Conservation (phyloP, 441 rosid species). For the Lepidium campestre region DNA sequence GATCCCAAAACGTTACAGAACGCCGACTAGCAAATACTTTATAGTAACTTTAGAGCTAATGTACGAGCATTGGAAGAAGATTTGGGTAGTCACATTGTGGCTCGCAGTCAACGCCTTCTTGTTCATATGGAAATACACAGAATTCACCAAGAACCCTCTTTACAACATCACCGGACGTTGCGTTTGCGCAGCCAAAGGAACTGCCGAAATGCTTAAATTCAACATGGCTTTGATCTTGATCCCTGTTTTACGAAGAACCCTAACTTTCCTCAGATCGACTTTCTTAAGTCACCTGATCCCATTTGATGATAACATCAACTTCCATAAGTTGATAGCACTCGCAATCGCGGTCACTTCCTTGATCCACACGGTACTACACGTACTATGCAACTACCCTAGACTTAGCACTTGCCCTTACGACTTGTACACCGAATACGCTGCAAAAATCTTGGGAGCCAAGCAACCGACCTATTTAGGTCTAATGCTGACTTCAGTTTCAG, state of each 20-base stretch:
- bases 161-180: conserved; percentile 70
- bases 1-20: conserved; percentile 67
- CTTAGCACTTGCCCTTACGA: conserved; percentile 35
- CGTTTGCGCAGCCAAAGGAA: conserved; percentile 70
- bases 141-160: conserved; percentile 24
- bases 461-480: conserved; percentile 62
- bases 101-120: conserved; percentile 36
- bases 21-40: conserved; percentile 44
- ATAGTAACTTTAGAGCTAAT: conserved; percentile 38
- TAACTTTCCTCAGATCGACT: conserved; percentile 66
- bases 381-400: conserved; percentile 56
- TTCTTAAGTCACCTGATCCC: conserved; percentile 51
- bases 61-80: conserved; percentile 55
- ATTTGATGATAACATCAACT: conserved; percentile 85
- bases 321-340: conserved; percentile 62
- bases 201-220: conserved; percentile 74
- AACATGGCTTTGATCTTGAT: conserved; percentile 78
- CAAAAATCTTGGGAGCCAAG: conserved; percentile 34
- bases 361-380: conserved; percentile 47
- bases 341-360: conserved; percentile 36
- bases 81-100: conserved; percentile 59
- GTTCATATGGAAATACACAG: conserved; percentile 46
- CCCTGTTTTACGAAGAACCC: conserved; percentile 70
- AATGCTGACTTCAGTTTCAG: conserved; percentile 40
- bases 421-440: conserved; percentile 36